These are phyloP conservation scores for Aulographum hederae DNA, from an alignment of 2,329 filamentous ascomycete genomes.

Conservation along the genomic window DNA sequence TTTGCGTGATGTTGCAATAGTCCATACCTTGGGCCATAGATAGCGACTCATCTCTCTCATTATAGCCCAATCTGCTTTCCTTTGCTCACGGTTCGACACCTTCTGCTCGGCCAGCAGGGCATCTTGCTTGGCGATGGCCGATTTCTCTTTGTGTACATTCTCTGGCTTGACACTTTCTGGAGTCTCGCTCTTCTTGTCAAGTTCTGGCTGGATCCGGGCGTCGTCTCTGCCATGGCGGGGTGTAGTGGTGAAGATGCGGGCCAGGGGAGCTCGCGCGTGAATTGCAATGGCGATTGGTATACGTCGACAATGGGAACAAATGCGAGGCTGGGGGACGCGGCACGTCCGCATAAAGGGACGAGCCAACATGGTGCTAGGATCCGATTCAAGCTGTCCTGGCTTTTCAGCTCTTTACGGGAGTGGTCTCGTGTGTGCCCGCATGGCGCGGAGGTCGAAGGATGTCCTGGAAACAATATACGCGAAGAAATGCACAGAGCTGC, in stretches of 20 bases:
- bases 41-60: constrained; percentile 96
- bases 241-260: constrained; percentile 24
- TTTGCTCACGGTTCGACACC: constrained; percentile 62
- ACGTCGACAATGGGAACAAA: no score
- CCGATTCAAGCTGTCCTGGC: no score
- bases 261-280: no score
- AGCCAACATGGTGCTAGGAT: no score
- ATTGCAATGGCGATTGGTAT: no score
- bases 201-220: constrained; percentile 10
- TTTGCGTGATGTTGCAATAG: constrained; percentile 10
- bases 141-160: constrained; percentile 14
- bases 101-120: constrained; percentile 47
- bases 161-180: constrained; percentile 16
- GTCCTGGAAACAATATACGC: no score
- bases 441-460: no score
- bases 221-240: constrained; percentile 25
- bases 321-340: no score
- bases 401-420: no score
- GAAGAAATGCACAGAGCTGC: no score
- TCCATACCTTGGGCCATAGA: constrained; percentile 85
- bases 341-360: no score
- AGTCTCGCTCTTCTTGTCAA: constrained; percentile 10
- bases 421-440: no score
- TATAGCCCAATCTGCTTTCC: constrained; percentile 95
- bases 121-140: constrained; percentile 24